Evolutionary conservation across 1,284 basidiomycete species (phyloP).

Genomic region (Tremellales sp.): DNA sequence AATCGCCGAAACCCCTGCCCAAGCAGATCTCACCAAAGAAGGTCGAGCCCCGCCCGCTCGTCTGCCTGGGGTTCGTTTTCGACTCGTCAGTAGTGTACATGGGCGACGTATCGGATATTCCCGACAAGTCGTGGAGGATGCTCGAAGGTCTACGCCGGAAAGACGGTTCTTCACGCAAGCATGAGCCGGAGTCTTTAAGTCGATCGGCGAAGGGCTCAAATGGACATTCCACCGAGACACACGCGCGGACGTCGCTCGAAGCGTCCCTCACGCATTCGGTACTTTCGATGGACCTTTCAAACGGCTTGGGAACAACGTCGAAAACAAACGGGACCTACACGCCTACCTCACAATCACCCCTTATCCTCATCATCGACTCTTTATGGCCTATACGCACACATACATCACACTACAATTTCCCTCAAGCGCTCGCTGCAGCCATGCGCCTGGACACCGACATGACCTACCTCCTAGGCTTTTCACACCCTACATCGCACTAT

Average conservation of each 20-base stretch:
- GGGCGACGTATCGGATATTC: constrained; percentile 41
- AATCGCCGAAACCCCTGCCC: not conserved
- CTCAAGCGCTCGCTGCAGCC: constrained; percentile 38
- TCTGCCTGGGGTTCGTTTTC: constrained; percentile 45
- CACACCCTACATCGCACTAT: constrained; percentile 46
- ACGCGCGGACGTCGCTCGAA: not conserved
- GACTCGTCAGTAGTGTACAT: constrained; percentile 39
- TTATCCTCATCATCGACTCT: constrained; percentile 43
- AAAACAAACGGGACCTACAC: not conserved
- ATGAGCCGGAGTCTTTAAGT: not conserved
- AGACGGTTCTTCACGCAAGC: too few species aligned
- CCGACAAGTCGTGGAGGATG: constrained; percentile 27
- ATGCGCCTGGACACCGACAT: constrained; percentile 30
- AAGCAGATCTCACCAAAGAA: constrained; percentile 1
- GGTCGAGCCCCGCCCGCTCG: constrained; percentile 29
- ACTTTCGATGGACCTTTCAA: not conserved
- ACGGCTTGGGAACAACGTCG: not conserved
- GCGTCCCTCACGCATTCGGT: not conserved
- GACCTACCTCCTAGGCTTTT: constrained; percentile 45
- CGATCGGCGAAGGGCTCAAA: not conserved
- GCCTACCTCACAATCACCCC: not conserved
- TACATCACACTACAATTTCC: constrained; percentile 42
- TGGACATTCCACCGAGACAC: not conserved
- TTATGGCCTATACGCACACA: constrained; percentile 41
- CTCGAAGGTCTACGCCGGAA: not conserved